Base-by-base conservation (phyloP, 202 grass and related monocot genomes). In the Saccharum hybrid region DNA sequence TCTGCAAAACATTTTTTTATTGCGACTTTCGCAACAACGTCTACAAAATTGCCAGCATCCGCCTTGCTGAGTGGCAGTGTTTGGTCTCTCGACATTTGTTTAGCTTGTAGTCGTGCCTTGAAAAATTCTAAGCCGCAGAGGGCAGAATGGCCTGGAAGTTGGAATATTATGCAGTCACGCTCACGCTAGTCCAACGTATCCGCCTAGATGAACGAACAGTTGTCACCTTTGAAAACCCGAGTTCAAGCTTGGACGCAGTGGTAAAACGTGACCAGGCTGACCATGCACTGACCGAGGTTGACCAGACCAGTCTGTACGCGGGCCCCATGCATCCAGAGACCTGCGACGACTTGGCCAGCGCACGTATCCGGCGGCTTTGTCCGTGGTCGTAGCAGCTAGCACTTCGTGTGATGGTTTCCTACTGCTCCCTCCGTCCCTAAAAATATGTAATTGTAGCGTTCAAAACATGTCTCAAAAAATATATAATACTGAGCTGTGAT, bases 161-260 rank as follows among this genome's bases (percentile, higher is more conserved):
- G 63, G 85, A 87, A 81, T 41, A 70, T 76, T 87, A 64, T 33
- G 40, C 62, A 2, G 30, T 63, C 42, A 22, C 49, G n/a, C n/a
- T n/a, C n/a, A n/a, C n/a, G 30, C 8, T 51, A 46, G 77, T 66
- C 59, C 59, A 88, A 34, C 4, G 48, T 54, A 41, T 57, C 46
- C 67, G 64, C 34, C 72, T 62, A 56, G 33, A 66, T 69, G 9
- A 41, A 72, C 2, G 73, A 77, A 56, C 31, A 41, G 31, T 78
- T 71, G 14, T 38, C 33, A 0, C 66, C 45, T 78, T 82, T 72
- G 74, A 82, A 83, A 72, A 31, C 41, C 40, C 16, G 1, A 52
- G 72, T 71, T 63, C 54, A 60, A 67, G 5, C 14, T n/a, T n/a
- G 4, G 36, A 59, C 61, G 6, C 21, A 81, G 30, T n/a, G 33